These are phyloP conservation scores for Lipomyces sp. DNA, from an alignment of 805 yeast genomes.

Conservation along the genomic window DNA sequence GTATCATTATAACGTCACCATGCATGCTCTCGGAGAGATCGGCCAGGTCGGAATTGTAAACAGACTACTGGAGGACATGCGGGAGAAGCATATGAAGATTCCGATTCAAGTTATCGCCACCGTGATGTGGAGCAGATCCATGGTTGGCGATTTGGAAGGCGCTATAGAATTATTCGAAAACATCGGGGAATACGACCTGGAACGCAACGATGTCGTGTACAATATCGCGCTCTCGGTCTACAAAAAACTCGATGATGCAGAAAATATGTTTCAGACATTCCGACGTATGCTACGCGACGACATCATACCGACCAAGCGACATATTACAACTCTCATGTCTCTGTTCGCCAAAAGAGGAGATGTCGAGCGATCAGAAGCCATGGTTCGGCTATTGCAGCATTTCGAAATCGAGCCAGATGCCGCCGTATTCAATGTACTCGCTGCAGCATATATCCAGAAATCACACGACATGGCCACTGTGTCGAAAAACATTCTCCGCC, in stretches of 20 bases:
- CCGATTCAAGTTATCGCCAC: slow-evolving; percentile 12
- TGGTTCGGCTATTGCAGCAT: slow-evolving; percentile 17
- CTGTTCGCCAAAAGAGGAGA: slow-evolving; percentile 24
- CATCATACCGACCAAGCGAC: slow-evolving; percentile 13
- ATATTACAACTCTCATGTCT: slow-evolving; percentile 34
- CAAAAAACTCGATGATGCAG: slow-evolving; percentile 10
- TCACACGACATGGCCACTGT: not conserved
- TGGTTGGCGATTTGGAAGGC: slow-evolving; percentile 29
- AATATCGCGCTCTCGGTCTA: slow-evolving; percentile 30
- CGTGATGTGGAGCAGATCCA: slow-evolving; percentile 24
- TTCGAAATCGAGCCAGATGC: slow-evolving; percentile 22
- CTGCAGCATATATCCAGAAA: slow-evolving; percentile 19
- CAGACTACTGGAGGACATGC: slow-evolving; percentile 20
- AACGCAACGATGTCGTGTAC: slow-evolving; percentile 23
- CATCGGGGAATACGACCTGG: slow-evolving; percentile 12
- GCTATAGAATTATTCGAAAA: slow-evolving; percentile 22
- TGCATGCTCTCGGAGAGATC: slow-evolving; percentile 30
- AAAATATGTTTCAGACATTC: slow-evolving; percentile 27
- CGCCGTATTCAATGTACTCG: slow-evolving; percentile 20
- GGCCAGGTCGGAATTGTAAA: slow-evolving; percentile 30
- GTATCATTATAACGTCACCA: slow-evolving; percentile 25
- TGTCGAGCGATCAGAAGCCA: slow-evolving; percentile 15
- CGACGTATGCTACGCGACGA: slow-evolving; percentile 18
- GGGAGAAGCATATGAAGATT: slow-evolving; percentile 10
- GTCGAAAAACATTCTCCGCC: not conserved